Evolutionary conservation across 73 alveolate genomes (phyloP), one percentile per base, ranked within the genome.

Genomic region (Paramecium sonneborni): DNA sequence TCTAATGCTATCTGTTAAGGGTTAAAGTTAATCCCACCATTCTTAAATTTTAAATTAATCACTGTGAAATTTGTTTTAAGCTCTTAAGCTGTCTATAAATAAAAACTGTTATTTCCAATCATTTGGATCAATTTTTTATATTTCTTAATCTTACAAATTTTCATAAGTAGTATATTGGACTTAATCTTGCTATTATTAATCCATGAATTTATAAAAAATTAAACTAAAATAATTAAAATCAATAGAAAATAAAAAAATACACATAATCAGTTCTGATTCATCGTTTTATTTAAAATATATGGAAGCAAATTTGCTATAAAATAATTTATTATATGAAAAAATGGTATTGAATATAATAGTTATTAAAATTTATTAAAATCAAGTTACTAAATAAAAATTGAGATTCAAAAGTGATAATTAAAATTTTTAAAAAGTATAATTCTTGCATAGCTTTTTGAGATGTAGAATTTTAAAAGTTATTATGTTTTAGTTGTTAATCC

Each of bases 11-110:
- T 79, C 74, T 11, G 39, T 35, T 32, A 72, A 37, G 0, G 86
- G 57, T 28, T 72, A 21, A 14, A 72, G 58, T 21, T 20, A 28
- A 8, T 72, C 86, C 86, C 86, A 72, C 55, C 57, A 38, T 32
- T 72, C 86, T 15, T 72, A 23, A 3, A 72, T 72, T 72, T 72
- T 72, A 41, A 72, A 72, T 72, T 72, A 72, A 28, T 72, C 57
- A 30, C 20, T 62, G 26, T 62, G 84, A 38, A 72, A 72, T 72
- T 72, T 72, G 15, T 72, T 72, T 18, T 72, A 72, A 5, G 57
- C 86, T 37, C 86, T 34, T 18, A 72, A 35, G 18, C 37, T 72
- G 24, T 72, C 86, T 2, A 72, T 72, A 15, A 72, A 72, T n/a
- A 35, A 38, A 72, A 72, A 72, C 12, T 72, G 44, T 8, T 23